These are phyloP conservation scores for Citrus medica DNA, from an alignment of 345 rosid species.

Conservation along the genomic window DNA sequence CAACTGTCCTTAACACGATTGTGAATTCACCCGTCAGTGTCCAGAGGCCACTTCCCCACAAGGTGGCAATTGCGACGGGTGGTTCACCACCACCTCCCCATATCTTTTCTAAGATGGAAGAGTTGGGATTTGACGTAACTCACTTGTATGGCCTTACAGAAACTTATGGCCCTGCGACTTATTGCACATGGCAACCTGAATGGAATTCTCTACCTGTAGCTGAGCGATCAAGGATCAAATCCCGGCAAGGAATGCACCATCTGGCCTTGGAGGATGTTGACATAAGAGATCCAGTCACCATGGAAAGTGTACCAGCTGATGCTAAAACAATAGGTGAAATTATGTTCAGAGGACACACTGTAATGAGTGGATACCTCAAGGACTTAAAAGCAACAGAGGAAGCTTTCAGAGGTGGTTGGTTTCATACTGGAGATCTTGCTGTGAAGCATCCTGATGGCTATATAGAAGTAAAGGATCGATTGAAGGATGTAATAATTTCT, in stretches of 20 bases:
- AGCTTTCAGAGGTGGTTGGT: slow-evolving; percentile 77
- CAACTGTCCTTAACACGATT: slow-evolving; percentile 77
- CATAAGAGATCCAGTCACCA: slow-evolving; percentile 47
- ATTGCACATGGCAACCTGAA: slow-evolving; percentile 64
- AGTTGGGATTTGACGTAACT: slow-evolving; percentile 57
- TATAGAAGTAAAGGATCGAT: slow-evolving; percentile 70
- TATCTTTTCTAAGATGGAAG: slow-evolving; percentile 55
- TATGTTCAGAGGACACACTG: slow-evolving; percentile 69
- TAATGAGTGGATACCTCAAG: slow-evolving; percentile 74
- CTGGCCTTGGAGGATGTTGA: slow-evolving; percentile 67
- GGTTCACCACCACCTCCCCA: slow-evolving; percentile 70
- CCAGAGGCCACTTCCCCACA: slow-evolving; percentile 40
- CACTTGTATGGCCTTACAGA: slow-evolving; percentile 81
- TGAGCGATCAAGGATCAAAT: slow-evolving; percentile 45
- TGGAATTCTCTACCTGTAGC: slow-evolving; percentile 54
- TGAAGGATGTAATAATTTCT: slow-evolving; percentile 67
- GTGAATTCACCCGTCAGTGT: slow-evolving; percentile 45
- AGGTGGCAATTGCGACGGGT: slow-evolving; percentile 55
- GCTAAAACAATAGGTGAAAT: slow-evolving; percentile 65
- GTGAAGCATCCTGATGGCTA: slow-evolving; percentile 72
- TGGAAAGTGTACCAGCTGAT: slow-evolving; percentile 55
- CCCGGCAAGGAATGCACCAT: slow-evolving; percentile 79
- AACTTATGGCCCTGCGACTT: slow-evolving; percentile 71
- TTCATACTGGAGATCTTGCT: slow-evolving; percentile 68
- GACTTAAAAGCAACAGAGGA: slow-evolving; percentile 53